These are phyloP conservation scores for Eimeria necatrix DNA, from an alignment of 169 alveolate species.

Conservation along the genomic window DNA sequence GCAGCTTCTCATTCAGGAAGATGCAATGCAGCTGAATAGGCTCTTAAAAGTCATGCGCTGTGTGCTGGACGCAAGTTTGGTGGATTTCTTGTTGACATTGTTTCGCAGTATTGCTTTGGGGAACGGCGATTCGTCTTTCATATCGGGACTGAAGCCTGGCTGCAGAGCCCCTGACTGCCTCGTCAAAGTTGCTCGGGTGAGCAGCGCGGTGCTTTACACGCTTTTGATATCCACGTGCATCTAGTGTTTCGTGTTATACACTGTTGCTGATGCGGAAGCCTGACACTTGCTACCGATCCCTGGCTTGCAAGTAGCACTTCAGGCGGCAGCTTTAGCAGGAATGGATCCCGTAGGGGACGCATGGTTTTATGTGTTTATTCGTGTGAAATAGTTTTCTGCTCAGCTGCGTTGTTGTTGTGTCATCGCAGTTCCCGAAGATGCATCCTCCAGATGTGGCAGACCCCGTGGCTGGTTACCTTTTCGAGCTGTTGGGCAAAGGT, in stretches of 20 bases:
- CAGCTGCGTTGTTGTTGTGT: background rate
- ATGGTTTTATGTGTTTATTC: background rate
- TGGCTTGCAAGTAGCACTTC: background rate
- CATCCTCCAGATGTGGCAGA: background rate
- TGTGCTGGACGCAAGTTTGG: background rate
- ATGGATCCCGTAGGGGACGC: too few relatives aligned
- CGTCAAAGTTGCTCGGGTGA: slow-evolving; percentile 72
- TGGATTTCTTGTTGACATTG: background rate
- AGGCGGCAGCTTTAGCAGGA: background rate
- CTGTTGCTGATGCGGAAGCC: background rate
- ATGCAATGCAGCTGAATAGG: background rate
- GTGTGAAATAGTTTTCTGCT: background rate
- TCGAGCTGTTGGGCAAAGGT: slow-evolving; percentile 65
- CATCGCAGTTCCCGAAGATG: background rate
- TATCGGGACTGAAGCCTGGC: slow-evolving; percentile 32
- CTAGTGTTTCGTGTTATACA: background rate
- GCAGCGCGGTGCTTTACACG: background rate
- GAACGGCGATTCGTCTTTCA: slow-evolving; percentile 13
- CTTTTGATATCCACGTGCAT: background rate
- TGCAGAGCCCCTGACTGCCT: slow-evolving; percentile 73
- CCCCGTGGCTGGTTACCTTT: slow-evolving; percentile 55
- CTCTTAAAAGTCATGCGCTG: background rate
- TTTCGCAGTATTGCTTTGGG: slow-evolving; percentile 28
- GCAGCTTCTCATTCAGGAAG: background rate
- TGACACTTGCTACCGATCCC: background rate